Conservation (phyloP, 2,329 filamentous ascomycete genomes). For the Decorospora gaudefroyi region DNA sequence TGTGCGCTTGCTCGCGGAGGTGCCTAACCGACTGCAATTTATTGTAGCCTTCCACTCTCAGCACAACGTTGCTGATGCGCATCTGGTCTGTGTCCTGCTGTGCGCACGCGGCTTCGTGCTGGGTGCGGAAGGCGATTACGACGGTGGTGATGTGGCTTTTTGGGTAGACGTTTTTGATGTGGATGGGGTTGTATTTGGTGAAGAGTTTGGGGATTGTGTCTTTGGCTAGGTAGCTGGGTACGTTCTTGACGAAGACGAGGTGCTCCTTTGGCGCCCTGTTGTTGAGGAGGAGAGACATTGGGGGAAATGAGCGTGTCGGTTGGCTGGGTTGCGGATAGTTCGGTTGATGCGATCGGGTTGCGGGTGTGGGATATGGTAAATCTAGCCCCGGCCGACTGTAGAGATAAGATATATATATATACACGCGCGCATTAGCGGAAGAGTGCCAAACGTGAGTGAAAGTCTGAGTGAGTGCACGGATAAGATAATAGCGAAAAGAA, state of each 20-base stretch:
- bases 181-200: conserved; percentile 14
- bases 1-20: conserved; percentile 5
- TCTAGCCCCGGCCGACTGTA: too few species aligned
- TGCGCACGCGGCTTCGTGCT: conserved; percentile 11
- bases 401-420: too few species aligned
- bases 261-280: conserved; percentile 12
- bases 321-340: too few species aligned
- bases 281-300: conserved; percentile 2
- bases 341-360: too few species aligned
- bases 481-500: too few species aligned
- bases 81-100: conserved; percentile 15
- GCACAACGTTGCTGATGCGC: conserved; percentile 15
- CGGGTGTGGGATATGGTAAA: too few species aligned
- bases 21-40: conserved; percentile 18
- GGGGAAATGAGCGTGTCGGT: too few species aligned
- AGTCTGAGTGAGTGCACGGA: too few species aligned
- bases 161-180: conserved; percentile 25
- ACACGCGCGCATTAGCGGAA: too few species aligned
- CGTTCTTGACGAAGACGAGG: conserved; percentile 29
- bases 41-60: conserved; percentile 23
- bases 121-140: conserved; percentile 19
- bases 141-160: conserved; percentile 20
- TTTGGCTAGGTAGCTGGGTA: conserved; percentile 14
- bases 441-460: too few species aligned
- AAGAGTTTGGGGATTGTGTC: conserved; percentile 9